Evolutionary conservation across 768 basidiomycete genomes (phyloP), one percentile per base, ranked within the genome.

Genomic region (Inosperma sp.): DNA sequence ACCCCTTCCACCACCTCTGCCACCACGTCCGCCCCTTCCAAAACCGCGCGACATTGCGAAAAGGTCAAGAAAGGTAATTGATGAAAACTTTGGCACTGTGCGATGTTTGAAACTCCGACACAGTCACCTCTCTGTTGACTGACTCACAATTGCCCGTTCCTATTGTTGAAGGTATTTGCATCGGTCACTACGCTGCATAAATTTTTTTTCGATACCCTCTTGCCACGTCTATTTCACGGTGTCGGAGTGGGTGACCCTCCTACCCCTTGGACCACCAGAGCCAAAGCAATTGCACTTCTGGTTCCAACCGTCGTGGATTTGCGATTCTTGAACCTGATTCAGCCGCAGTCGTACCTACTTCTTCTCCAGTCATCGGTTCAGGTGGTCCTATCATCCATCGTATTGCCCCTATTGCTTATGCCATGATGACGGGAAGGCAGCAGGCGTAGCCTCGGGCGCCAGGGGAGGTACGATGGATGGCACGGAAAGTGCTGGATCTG

Each of bases 351-450:
- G n/a, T n/a, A 59, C 49, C 54, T 4, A 48, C 48, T 34, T 34
- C 49, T 2, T 42, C 72, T 7, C 77, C 25, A 3, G 6, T 35
- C 14, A n/a, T n/a, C n/a, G n/a, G n/a, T n/a, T n/a, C n/a, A n/a
- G 31, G 74, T 23, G 82, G 85, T 17, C 82, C 80, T 10, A 82
- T 83, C 53, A 76, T 75, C 17, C 75, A 80, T 7, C 59, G 59
- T 17, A 56, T 62, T 9, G 80, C 82, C 10, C 85, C 86, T 10
- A 87, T 89, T 42, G 86, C 84, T 4, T 75, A 82, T 3, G 84
- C 85, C 0, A 73, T 72, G 3, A 64, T 68, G 56, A 45, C 53
- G 33, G 52, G 41, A 12, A 48, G n/a, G n/a, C n/a, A n/a, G n/a
- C n/a, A n/a, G n/a, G n/a, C n/a, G n/a, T n/a, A n/a, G n/a, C n/a